Conservation (phyloP, 169 alveolate genomes). For the Eimeria falciformis region DNA sequence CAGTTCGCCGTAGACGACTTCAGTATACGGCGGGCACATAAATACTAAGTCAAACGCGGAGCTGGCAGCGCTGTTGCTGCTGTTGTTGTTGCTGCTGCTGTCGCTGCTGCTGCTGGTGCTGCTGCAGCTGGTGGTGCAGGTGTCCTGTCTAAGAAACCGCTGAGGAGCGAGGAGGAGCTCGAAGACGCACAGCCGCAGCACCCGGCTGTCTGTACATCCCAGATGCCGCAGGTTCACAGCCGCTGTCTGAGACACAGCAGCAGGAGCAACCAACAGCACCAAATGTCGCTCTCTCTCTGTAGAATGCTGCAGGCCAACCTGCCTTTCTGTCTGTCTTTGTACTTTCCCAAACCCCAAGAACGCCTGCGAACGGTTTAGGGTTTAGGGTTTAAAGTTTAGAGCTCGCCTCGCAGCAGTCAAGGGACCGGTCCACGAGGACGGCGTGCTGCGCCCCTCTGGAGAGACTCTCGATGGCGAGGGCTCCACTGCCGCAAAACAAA, state of each 20-base stretch:
- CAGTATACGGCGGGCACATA: slow-evolving; percentile 70
- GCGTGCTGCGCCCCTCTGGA: slow-evolving; percentile 69
- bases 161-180: slow-evolving; percentile 63
- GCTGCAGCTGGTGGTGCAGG: background rate
- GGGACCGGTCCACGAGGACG: slow-evolving; percentile 42
- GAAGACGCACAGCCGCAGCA: slow-evolving; percentile 59
- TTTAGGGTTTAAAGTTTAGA: background rate
- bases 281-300: background rate
- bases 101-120: slow-evolving; percentile 3
- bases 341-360: too few species aligned
- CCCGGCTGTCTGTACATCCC: slow-evolving; percentile 45
- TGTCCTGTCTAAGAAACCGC: background rate
- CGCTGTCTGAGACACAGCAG: slow-evolving; percentile 30
- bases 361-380: too few species aligned
- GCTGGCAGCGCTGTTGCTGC: background rate
- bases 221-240: slow-evolving; percentile 54
- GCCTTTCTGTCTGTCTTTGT: background rate
- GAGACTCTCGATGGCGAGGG: slow-evolving; percentile 60
- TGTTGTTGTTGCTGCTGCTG: background rate
- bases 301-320: too few species aligned
- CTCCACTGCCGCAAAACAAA: slow-evolving; percentile 72
- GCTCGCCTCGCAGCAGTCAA: slow-evolving; percentile 71
- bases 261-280: slow-evolving; percentile 14
- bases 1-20: slow-evolving; percentile 68
- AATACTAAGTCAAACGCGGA: slow-evolving; percentile 39